A percentile compares a stretch with the other conserved stretches of the same genome.
Conservation (phyloP, 2,329 filamentous ascomycete genomes). For the Trichophyton equinum region DNA sequence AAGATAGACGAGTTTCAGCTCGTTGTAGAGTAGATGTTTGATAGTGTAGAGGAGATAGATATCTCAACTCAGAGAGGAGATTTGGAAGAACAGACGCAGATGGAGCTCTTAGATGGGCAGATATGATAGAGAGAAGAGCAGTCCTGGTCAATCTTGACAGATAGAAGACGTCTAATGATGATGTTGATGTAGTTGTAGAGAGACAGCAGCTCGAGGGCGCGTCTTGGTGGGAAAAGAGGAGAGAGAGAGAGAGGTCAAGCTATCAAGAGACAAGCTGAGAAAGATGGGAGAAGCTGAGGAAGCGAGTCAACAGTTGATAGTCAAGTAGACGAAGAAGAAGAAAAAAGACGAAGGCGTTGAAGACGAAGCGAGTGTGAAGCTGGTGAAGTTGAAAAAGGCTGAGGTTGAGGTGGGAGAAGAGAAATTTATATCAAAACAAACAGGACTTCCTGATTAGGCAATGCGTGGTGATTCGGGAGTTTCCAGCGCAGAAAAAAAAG, state of each 20-base stretch:
- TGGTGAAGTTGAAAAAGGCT: neutral
- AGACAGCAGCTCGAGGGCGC: neutral
- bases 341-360: neutral
- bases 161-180: neutral
- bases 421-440: constrained; percentile 8
- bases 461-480: neutral
- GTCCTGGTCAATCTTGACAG: neutral
- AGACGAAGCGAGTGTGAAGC: neutral
- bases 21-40: neutral
- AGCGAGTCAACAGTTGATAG: neutral
- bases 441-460: constrained; percentile 1
- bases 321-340: neutral
- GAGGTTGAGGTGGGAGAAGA: neutral
- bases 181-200: neutral
- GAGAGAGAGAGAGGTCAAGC: neutral
- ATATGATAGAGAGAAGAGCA: neutral
- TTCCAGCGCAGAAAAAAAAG: neutral
- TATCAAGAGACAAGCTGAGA: neutral
- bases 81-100: neutral
- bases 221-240: neutral
- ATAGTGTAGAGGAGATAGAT: neutral
- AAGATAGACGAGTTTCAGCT: constrained; percentile 5
- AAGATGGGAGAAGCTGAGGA: neutral
- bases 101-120: neutral
- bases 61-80: neutral